Conservation (phyloP, 179 eudicot genomes). For the Beta lomatogona region DNA sequence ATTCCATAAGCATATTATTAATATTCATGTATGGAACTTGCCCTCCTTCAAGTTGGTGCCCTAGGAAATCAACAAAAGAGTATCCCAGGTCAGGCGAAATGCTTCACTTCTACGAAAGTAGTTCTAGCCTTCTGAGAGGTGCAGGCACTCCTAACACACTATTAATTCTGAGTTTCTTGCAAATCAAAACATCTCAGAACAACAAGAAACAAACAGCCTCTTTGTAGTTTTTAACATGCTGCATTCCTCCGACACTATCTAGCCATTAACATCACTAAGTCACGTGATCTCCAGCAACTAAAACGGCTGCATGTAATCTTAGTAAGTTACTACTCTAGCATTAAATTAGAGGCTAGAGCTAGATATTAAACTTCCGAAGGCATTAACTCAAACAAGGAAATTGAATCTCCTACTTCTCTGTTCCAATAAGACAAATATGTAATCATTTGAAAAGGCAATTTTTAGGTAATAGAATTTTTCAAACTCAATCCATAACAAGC, state of each 20-base stretch:
- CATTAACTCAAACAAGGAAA: too few species aligned
- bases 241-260: background rate
- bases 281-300: background rate
- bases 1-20: background rate
- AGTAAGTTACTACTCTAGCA: conserved; percentile 7
- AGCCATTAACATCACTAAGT: background rate
- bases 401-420: background rate
- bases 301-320: background rate
- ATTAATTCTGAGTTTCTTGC: background rate
- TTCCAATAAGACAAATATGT: background rate
- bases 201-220: too few species aligned
- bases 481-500: background rate
- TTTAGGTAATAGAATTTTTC: background rate
- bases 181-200: background rate
- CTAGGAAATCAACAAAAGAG: background rate
- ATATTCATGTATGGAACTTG: background rate
- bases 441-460: background rate
- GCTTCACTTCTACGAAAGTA: background rate
- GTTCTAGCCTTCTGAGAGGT: background rate
- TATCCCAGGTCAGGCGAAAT: background rate
- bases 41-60: background rate
- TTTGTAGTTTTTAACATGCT: background rate
- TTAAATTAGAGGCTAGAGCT: too few species aligned
- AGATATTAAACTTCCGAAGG: too few species aligned
- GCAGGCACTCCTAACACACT: background rate